Evolutionary conservation across 768 basidiomycete species (phyloP).

Genomic region (Rhodotorula sphaerocarpa): DNA sequence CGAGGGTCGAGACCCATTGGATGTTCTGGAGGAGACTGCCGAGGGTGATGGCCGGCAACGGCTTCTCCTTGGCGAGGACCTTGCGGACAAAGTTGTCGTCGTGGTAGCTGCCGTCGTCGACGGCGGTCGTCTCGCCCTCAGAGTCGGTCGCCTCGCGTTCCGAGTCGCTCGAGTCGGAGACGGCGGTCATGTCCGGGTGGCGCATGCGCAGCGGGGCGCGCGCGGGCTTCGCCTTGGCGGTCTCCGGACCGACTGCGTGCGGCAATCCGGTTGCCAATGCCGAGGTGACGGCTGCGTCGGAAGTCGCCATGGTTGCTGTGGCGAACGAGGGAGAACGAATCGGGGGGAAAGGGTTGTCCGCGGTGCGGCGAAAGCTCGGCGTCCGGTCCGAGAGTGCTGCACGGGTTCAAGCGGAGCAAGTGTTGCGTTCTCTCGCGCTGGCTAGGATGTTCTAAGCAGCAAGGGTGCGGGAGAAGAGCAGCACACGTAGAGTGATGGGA

Average conservation of each 20-base stretch:
- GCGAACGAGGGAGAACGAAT: not conserved
- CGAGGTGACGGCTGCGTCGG: not conserved
- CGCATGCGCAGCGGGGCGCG: constrained; percentile 25
- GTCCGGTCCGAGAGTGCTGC: too few relatives aligned
- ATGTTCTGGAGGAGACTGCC: constrained; percentile 41
- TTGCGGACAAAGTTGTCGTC: constrained; percentile 44
- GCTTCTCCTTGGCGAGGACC: constrained; percentile 46
- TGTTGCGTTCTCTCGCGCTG: too few relatives aligned
- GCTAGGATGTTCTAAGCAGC: too few relatives aligned
- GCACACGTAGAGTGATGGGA: too few relatives aligned
- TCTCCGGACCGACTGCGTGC: constrained; percentile 12
- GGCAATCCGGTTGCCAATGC: constrained; percentile 10
- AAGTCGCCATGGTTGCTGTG: not conserved
- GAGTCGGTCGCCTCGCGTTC: constrained; percentile 24
- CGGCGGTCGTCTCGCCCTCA: constrained; percentile 36
- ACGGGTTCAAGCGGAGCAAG: too few relatives aligned
- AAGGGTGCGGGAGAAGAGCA: too few relatives aligned
- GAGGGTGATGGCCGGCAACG: constrained; percentile 47
- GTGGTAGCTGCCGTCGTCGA: constrained; percentile 18
- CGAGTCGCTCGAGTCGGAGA: not conserved
- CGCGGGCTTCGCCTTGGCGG: not conserved
- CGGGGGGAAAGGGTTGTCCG: not conserved
- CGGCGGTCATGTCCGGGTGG: constrained; percentile 20
- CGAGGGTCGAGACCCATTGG: constrained; percentile 46
- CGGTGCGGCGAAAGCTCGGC: too few relatives aligned